phyloP scores from a whole-genome alignment of 2,329 filamentous ascomycete genomes.

The Phyllosticta paracitricarpa region DNA sequence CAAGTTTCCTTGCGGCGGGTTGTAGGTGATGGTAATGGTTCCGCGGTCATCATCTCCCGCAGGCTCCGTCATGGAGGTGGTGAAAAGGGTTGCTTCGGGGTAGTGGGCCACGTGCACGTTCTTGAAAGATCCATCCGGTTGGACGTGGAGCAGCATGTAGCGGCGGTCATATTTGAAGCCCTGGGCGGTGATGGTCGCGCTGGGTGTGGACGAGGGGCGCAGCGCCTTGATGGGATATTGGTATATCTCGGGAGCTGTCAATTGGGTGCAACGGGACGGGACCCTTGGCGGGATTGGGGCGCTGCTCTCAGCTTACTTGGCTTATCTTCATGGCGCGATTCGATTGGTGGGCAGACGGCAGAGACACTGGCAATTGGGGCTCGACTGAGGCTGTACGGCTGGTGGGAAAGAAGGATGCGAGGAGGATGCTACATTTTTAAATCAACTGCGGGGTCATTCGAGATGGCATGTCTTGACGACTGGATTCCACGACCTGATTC shows the following conservation, averaged over 20 bases:
- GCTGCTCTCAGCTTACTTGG: slow-evolving; percentile 16
- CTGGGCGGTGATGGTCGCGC: slow-evolving; percentile 31
- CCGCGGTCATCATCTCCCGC: slow-evolving; percentile 17
- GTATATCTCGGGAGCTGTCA: slow-evolving; percentile 26
- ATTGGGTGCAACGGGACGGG: background rate
- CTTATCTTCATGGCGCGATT: slow-evolving; percentile 21
- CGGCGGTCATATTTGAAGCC: slow-evolving; percentile 37
- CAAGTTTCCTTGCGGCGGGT: slow-evolving; percentile 20
- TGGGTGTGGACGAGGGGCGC: slow-evolving; percentile 27
- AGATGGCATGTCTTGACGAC: background rate
- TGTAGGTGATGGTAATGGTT: slow-evolving; percentile 29
- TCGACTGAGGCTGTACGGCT: background rate
- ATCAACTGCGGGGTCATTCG: background rate
- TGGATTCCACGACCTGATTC: background rate
- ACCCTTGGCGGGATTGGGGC: background rate
- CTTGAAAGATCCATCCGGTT: slow-evolving; percentile 16
- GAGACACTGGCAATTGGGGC: background rate
- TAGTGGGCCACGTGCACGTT: slow-evolving; percentile 28
- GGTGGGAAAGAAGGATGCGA: background rate
- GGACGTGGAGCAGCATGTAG: slow-evolving; percentile 11
- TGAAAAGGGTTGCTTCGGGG: slow-evolving; percentile 8
- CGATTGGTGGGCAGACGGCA: background rate
- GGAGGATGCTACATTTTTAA: background rate
- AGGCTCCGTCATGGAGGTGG: slow-evolving; percentile 20
- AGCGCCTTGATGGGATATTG: slow-evolving; percentile 41